Conservation (phyloP, 73 alveolate genomes). For the Uronychia setigera region DNA sequence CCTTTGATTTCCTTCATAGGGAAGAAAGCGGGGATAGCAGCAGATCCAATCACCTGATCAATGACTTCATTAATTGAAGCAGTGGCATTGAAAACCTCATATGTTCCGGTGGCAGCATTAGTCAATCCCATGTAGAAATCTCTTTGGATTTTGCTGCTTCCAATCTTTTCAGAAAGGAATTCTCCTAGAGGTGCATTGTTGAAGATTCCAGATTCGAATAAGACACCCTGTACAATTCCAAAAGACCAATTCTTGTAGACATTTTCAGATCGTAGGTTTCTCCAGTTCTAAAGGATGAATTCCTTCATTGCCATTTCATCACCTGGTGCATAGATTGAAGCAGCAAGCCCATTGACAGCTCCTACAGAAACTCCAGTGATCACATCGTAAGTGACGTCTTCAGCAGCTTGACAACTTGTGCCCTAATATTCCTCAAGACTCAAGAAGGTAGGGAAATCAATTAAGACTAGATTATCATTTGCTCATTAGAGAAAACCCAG, state of each 20-base stretch:
- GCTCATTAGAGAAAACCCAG: no score
- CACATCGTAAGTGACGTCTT: constrained; percentile 54
- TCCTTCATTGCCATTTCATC: constrained; percentile 58
- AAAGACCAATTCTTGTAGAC: constrained; percentile 61
- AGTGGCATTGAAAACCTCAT: constrained; percentile 40
- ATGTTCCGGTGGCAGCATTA: constrained; percentile 68
- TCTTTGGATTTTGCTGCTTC: constrained; percentile 25
- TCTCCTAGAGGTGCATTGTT: constrained; percentile 64
- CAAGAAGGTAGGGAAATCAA: no score
- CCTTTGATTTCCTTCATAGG: constrained; percentile 58
- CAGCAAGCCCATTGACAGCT: constrained; percentile 70
- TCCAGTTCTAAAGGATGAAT: constrained; percentile 52
- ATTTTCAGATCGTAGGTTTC: constrained; percentile 23
- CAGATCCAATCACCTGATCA: constrained; percentile 59
- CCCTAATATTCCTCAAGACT: constrained; percentile 65
- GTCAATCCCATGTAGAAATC: constrained; percentile 47
- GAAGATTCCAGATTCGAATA: constrained; percentile 43
- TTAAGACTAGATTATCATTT: no score
- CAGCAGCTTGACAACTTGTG: constrained; percentile 40
- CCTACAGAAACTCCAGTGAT: constrained; percentile 84
- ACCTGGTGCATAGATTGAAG: constrained; percentile 59
- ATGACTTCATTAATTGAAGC: constrained; percentile 33
- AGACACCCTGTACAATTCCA: constrained; percentile 68
- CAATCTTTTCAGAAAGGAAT: constrained; percentile 24
- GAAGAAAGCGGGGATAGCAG: constrained; percentile 82